These are phyloP conservation scores for Oryza rufipogon DNA, from an alignment of 176 grass and related monocot genomes.

Conservation along the genomic window DNA sequence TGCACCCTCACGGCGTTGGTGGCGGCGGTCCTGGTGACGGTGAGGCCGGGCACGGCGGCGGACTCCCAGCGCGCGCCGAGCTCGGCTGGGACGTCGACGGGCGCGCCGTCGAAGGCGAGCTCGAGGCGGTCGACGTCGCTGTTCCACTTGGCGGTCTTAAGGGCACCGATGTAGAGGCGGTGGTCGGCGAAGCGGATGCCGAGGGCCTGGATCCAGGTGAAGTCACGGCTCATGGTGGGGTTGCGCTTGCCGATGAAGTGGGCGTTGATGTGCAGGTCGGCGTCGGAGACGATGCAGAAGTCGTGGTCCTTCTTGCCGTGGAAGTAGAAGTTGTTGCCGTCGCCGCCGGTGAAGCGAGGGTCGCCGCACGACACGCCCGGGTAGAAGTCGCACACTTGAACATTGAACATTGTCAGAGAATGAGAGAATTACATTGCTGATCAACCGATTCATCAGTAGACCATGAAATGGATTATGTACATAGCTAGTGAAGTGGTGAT, in stretches of 20 bases:
- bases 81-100: constrained; percentile 20
- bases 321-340: constrained; percentile 60
- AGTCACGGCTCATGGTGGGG: constrained; percentile 44
- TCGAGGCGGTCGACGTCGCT: constrained; percentile 34
- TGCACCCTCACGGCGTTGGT: constrained; percentile 46
- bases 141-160: constrained; percentile 46
- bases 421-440: too few relatives aligned
- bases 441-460: too few relatives aligned
- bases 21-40: constrained; percentile 39
- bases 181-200: constrained; percentile 59
- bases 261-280: constrained; percentile 47
- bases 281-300: constrained; percentile 52
- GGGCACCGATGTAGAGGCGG: constrained; percentile 46
- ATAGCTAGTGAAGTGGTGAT: too few relatives aligned
- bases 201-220: constrained; percentile 63
- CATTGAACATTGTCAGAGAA: too few relatives aligned
- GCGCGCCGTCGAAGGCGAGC: constrained; percentile 41
- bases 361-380: constrained; percentile 37
- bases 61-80: constrained; percentile 42
- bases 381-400: constrained; percentile 39
- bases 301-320: constrained; percentile 45
- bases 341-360: constrained; percentile 38
- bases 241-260: constrained; percentile 57
- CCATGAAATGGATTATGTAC: too few relatives aligned
- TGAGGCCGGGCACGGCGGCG: neutral